Conservation (phyloP, 2,329 filamentous ascomycete species). For the Raffaelea ambrosiae region DNA sequence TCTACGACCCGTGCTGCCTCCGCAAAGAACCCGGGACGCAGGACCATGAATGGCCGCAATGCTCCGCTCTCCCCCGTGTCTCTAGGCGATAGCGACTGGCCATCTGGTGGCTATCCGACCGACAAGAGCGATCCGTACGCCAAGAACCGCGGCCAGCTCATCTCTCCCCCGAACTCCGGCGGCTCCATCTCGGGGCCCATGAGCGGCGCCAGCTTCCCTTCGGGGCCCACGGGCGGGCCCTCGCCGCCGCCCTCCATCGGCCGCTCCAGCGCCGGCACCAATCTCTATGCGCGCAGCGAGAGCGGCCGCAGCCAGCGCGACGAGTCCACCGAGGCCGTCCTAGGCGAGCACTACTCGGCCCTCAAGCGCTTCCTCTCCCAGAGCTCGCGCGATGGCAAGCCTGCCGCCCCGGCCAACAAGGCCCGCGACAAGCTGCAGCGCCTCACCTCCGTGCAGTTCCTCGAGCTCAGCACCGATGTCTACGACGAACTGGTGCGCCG, state of each 20-base stretch:
- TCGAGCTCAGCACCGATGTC: slow-evolving; percentile 95
- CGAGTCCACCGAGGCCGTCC: slow-evolving; percentile 54
- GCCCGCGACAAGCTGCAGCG: slow-evolving; percentile 90
- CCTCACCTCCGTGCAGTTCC: slow-evolving; percentile 86
- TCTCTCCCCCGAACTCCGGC: slow-evolving; percentile 63
- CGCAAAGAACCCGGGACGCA: not conserved
- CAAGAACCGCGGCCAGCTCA: slow-evolving; percentile 50
- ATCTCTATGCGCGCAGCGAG: slow-evolving; percentile 57
- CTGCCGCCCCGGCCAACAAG: slow-evolving; percentile 69
- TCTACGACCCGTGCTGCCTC: too few species aligned
- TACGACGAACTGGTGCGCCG: slow-evolving; percentile 89
- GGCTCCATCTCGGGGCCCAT: slow-evolving; percentile 47
- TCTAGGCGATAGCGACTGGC: slow-evolving; percentile 77
- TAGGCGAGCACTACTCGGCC: slow-evolving; percentile 74
- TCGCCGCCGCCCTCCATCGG: slow-evolving; percentile 87
- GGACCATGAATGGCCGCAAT: slow-evolving; percentile 63
- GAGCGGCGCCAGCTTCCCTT: slow-evolving; percentile 49
- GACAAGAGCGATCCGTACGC: slow-evolving; percentile 44
- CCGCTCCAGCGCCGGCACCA: slow-evolving; percentile 73
- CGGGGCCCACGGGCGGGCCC: slow-evolving; percentile 51
- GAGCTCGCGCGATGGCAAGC: slow-evolving; percentile 65
- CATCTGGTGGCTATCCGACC: slow-evolving; percentile 54
- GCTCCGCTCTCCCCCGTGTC: slow-evolving; percentile 75
- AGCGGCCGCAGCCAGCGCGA: slow-evolving; percentile 51
- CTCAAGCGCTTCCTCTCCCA: slow-evolving; percentile 67